Conservation (phyloP, 108 stramenopile species). For the Stephanodiscus minutulus region DNA sequence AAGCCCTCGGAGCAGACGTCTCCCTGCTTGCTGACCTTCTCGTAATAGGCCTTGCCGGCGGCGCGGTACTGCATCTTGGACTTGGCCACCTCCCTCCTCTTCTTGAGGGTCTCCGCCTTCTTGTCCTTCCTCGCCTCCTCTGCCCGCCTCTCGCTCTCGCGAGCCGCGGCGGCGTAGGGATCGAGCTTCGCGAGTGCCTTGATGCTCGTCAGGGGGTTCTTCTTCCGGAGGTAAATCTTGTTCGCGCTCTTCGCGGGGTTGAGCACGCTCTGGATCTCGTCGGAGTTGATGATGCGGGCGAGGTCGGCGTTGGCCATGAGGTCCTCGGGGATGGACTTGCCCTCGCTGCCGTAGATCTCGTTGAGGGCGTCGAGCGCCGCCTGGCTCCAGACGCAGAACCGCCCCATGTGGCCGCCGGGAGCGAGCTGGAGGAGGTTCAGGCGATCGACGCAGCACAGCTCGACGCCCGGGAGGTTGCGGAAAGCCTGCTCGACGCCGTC, state of each 20-base stretch:
- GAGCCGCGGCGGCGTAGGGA: conserved; percentile 91
- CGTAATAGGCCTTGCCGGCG: conserved; percentile 80
- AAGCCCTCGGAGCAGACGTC: conserved; percentile 88
- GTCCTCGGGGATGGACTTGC: conserved; percentile 85
- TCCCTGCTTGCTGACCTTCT: conserved; percentile 74
- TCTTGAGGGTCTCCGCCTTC: conserved; percentile 58
- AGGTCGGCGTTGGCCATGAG: conserved; percentile 98
- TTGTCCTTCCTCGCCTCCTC: conserved; percentile 68
- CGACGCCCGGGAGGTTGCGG: conserved; percentile 98
- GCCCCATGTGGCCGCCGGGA: conserved; percentile 99
- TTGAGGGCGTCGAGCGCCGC: conserved; percentile 95
- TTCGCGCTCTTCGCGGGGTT: conserved; percentile 83
- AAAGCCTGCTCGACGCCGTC: conserved; percentile 93
- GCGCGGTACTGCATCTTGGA: conserved; percentile 74
- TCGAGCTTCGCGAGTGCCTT: conserved; percentile 90
- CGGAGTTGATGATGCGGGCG: conserved; percentile 97
- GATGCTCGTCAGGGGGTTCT: conserved; percentile 90
- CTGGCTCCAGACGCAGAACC: conserved; percentile 98
- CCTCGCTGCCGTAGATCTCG: conserved; percentile 84
- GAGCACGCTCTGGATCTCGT: conserved; percentile 96
- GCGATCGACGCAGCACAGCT: conserved; percentile 93
- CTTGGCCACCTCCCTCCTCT: conserved; percentile 67
- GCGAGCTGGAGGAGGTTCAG: conserved; percentile 97
- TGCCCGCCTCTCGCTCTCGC: conserved; percentile 71
- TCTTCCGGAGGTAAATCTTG: conserved; percentile 83